These are phyloP conservation scores for Apiospora hydei DNA, from an alignment of 2,329 filamentous ascomycete genomes.

Conservation along the genomic window DNA sequence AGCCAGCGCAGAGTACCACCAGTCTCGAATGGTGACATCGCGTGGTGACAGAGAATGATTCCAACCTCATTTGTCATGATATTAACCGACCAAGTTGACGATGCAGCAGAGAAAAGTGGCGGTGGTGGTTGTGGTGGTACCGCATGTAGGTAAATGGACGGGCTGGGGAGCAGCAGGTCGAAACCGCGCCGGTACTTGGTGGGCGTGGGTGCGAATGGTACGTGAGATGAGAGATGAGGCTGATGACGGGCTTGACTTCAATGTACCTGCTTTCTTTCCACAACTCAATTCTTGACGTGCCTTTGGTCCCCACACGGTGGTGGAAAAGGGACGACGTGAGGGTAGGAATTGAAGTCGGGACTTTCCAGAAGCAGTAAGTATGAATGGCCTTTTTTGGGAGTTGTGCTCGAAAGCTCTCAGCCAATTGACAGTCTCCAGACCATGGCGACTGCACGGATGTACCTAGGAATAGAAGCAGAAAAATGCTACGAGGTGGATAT, in stretches of 20 bases:
- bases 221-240: slow-evolving; percentile 12
- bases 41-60: slow-evolving; percentile 2
- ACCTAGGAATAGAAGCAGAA: slow-evolving; percentile 20
- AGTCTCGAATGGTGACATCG: slow-evolving; percentile 21
- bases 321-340: slow-evolving; percentile 1
- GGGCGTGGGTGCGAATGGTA: slow-evolving; percentile 10
- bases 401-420: background rate
- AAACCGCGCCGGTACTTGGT: slow-evolving; percentile 8
- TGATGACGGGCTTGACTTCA: slow-evolving; percentile 8
- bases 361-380: slow-evolving; percentile 17
- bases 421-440: background rate
- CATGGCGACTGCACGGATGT: slow-evolving; percentile 9
- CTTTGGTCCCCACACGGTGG: background rate
- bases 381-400: background rate
- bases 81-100: slow-evolving; percentile 3
- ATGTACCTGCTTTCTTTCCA: slow-evolving; percentile 8
- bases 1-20: slow-evolving; percentile 14
- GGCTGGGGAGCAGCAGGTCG: slow-evolving; percentile 10
- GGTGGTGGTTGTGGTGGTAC: background rate
- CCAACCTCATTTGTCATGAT: slow-evolving; percentile 16
- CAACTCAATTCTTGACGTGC: background rate
- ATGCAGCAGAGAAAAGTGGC: background rate
- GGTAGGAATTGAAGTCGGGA: background rate
- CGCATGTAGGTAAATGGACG: background rate
- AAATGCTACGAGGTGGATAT: slow-evolving; percentile 16